Conservation (phyloP, 2,329 filamentous ascomycete genomes). For the Hypoxylon sp. region DNA sequence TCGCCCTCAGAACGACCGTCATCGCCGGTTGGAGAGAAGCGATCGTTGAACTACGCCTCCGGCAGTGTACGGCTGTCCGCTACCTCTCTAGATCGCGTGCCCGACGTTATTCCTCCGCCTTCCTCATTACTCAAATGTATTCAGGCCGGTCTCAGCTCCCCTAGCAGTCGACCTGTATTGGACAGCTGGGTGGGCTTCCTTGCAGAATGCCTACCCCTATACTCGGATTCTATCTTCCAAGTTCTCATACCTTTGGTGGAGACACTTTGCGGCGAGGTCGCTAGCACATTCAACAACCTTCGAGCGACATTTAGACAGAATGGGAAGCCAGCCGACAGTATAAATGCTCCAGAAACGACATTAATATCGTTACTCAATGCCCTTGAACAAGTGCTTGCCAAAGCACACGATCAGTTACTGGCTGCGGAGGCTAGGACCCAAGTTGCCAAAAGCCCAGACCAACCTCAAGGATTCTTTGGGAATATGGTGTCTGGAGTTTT, state of each 20-base stretch:
- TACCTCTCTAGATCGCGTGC: slow-evolving; percentile 47
- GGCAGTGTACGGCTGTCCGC: slow-evolving; percentile 56
- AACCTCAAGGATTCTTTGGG: slow-evolving; percentile 88
- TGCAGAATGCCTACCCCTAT: slow-evolving; percentile 84
- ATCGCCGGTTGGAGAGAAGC: slow-evolving; percentile 62
- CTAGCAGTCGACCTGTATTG: slow-evolving; percentile 78
- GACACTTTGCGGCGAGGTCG: slow-evolving; percentile 85
- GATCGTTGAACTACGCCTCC: slow-evolving; percentile 57
- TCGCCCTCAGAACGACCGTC: slow-evolving; percentile 55
- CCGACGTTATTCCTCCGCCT: slow-evolving; percentile 65
- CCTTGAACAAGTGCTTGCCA: slow-evolving; percentile 88
- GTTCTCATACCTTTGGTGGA: slow-evolving; percentile 91
- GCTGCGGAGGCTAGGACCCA: slow-evolving; percentile 78
- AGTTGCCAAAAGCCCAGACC: slow-evolving; percentile 80
- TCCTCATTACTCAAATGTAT: slow-evolving; percentile 84
- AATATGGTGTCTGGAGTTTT: slow-evolving; percentile 96
- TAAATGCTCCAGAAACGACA: slow-evolving; percentile 73
- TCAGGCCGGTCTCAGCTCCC: slow-evolving; percentile 81
- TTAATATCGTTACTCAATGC: slow-evolving; percentile 91
- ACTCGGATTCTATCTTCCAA: slow-evolving; percentile 87
- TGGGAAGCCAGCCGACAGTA: slow-evolving; percentile 48
- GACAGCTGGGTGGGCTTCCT: slow-evolving; percentile 94
- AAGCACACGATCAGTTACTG: slow-evolving; percentile 84
- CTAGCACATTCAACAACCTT: slow-evolving; percentile 76
- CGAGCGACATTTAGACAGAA: slow-evolving; percentile 69